These are phyloP conservation scores for Fragaria iinumae DNA, from an alignment of 306 rosid genomes.

Conservation along the genomic window DNA sequence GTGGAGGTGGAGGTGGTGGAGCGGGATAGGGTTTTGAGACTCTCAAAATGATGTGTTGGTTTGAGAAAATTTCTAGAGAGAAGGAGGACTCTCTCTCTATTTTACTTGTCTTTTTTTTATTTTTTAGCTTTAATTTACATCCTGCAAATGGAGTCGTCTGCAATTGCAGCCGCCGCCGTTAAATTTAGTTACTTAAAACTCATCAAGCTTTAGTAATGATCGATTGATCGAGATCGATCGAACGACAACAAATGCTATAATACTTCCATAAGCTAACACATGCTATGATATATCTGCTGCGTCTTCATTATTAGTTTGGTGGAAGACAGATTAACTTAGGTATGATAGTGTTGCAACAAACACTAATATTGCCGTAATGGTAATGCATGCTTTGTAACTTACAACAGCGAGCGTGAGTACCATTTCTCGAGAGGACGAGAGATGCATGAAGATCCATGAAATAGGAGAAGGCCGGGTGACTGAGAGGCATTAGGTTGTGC, in stretches of 20 bases:
- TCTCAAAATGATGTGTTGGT: too few species aligned
- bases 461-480: neutral
- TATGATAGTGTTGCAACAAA: neutral
- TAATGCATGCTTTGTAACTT: neutral
- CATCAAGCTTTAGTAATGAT: neutral
- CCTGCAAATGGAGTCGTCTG: neutral
- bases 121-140: neutral
- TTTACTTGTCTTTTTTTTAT: too few species aligned
- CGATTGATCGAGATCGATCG: neutral
- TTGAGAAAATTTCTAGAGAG: too few species aligned
- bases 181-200: neutral
- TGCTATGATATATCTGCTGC: neutral
- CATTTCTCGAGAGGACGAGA: neutral
- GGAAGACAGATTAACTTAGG: neutral
- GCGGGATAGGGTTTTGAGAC: too few species aligned
- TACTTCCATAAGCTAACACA: neutral
- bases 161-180: neutral
- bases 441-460: neutral
- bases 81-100: too few species aligned
- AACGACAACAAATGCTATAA: neutral
- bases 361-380: neutral
- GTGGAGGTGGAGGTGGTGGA: too few species aligned
- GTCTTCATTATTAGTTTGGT: too few species aligned
- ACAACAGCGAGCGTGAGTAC: neutral
- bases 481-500: constrained; percentile 15